Base-by-base conservation (phyloP, 441 rosid species). In the Mallotus repandus region DNA sequence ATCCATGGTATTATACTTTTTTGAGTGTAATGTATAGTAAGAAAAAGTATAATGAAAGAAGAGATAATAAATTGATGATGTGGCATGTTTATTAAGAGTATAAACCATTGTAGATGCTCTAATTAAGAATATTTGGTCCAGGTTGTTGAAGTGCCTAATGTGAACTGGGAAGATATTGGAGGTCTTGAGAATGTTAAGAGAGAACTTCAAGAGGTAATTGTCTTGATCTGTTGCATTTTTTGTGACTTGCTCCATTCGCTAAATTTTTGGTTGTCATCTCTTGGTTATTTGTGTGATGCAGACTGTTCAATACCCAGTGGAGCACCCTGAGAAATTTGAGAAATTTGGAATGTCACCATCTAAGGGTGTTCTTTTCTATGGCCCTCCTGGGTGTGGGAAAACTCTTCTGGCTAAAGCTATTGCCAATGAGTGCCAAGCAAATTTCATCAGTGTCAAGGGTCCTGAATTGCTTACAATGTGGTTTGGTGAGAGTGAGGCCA, bases 261-360 rank as follows among this genome's bases (percentile, higher is more conserved):
- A 12, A 29, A 29, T 55, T 16, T 54, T 16, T 65, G 10, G 29
- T 43, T 43, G 14, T 11, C 11, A 15, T 45, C 41, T 52, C 53
- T 0, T 38, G 45, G n/a, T 49, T 54, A 21, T 60, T 16, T 68
- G 35, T 52, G 38, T 59, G 35, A 21, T 73, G 54, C 71, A 89
- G 93, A 89, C 91, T 60, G 91, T 89, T 71, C 93, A 89, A 83
- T 86, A 88, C 79, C 96, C 96, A 41, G 94, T 91, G 81, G 94
- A 89, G 88, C 96, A 90, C 72, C 96, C 96, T 0, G 96, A 90
- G 84, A 90, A 90, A 69, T 90, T 88, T 58, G 95, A 90, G 86
- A 89, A 89, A 75, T 89, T 89, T 78, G 96, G 93, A 49, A 90
- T 90, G 96, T 87, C 96, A 29, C 93, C 93, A 15, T 89, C 91